Evolutionary conservation across 2,329 filamentous ascomycete species (phyloP).

Genomic region (Colletotrichum limetticola): DNA sequence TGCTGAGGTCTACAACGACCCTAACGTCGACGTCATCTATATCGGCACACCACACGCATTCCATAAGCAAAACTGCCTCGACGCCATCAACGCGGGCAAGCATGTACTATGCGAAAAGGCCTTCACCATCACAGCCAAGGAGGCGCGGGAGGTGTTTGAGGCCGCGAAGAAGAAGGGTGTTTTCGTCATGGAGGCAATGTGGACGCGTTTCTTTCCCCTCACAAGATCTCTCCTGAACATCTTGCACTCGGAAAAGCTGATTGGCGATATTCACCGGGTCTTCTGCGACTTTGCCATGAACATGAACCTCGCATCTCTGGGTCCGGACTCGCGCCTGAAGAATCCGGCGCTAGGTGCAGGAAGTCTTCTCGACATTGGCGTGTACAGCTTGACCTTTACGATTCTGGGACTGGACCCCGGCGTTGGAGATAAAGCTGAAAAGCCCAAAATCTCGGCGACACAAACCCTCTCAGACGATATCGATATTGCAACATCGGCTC

Average conservation of each 20-base stretch:
- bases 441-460: slow-evolving; percentile 48
- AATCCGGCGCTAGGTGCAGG: slow-evolving; percentile 54
- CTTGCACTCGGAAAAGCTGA: slow-evolving; percentile 50
- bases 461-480: slow-evolving; percentile 49
- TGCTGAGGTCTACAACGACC: slow-evolving; percentile 51
- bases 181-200: slow-evolving; percentile 59
- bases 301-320: slow-evolving; percentile 46
- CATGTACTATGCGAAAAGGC: slow-evolving; percentile 59
- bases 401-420: slow-evolving; percentile 46
- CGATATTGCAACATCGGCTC: slow-evolving; percentile 48
- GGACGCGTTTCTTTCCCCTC: slow-evolving; percentile 55
- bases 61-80: slow-evolving; percentile 55
- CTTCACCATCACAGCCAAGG: slow-evolving; percentile 53
- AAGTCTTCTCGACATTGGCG: slow-evolving; percentile 54
- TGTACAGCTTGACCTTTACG: slow-evolving; percentile 55
- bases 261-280: slow-evolving; percentile 51
- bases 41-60: slow-evolving; percentile 57
- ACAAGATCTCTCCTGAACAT: slow-evolving; percentile 45
- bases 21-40: slow-evolving; percentile 57
- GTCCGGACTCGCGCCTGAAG: slow-evolving; percentile 46
- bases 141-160: slow-evolving; percentile 52
- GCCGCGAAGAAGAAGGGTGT: slow-evolving; percentile 52
- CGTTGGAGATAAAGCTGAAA: slow-evolving; percentile 39
- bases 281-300: slow-evolving; percentile 53
- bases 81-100: slow-evolving; percentile 55